Conservation (phyloP, 2,329 filamentous ascomycete species). For the Chaetomium sp. region DNA sequence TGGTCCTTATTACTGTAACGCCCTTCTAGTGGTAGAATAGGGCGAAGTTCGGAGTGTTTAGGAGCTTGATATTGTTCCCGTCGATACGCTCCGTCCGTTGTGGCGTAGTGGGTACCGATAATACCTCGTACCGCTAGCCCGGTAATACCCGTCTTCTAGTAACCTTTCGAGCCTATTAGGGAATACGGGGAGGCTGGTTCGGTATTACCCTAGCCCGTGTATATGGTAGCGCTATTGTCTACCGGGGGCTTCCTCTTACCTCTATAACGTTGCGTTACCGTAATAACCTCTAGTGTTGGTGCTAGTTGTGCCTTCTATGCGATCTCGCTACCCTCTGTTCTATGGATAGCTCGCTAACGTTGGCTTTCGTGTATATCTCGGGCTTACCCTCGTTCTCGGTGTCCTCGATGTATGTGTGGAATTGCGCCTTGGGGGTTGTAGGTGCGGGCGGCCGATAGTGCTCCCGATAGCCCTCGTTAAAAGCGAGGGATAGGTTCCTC, state of each 20-base stretch:
- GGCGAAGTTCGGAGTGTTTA: not conserved
- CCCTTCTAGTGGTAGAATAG: not conserved
- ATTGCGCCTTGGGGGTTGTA: too few relatives aligned
- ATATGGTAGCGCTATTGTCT: not conserved
- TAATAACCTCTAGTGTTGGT: not conserved
- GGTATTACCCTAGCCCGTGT: not conserved
- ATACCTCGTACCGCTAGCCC: too few relatives aligned
- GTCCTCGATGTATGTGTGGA: not conserved
- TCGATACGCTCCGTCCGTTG: not conserved
- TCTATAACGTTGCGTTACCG: not conserved
- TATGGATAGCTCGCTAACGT: not conserved
- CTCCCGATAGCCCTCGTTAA: not conserved
- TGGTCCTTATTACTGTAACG: not conserved
- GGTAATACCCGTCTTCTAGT: not conserved
- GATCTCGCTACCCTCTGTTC: not conserved
- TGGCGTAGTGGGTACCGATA: not conserved
- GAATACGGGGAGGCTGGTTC: not conserved
- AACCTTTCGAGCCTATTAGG: not conserved
- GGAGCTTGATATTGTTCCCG: not conserved
- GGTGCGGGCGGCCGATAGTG: not conserved
- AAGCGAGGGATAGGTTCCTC: not conserved
- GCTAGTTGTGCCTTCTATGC: not conserved
- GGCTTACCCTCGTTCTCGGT: not conserved
- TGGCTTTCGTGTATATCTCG: not conserved
- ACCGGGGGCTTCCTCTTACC: not conserved